Base-by-base conservation (phyloP, 306 rosid genomes). In the Fragaria nilgerrensis region DNA sequence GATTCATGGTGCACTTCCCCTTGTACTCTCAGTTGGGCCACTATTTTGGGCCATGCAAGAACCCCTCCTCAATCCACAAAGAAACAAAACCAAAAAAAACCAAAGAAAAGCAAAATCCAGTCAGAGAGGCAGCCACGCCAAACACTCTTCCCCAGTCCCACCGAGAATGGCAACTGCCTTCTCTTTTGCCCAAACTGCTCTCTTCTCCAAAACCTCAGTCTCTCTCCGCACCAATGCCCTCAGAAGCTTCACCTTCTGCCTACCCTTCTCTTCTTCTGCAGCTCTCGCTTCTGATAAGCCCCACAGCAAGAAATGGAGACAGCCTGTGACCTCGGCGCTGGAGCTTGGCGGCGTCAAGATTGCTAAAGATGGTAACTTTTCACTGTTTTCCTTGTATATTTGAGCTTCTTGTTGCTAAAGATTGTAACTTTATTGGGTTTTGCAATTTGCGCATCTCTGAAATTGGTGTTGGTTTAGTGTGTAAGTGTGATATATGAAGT, bases 291-390 rank as follows among this genome's bases (percentile, higher is more conserved):
- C 83, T 72, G 78, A 58, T 50, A 83, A 73, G 48, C 70, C 81
- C 80, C 84, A 82, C 49, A 72, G 62, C 61, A 89, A 90, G 81
- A 92, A 95, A 82, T 95, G 93, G 96, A 84, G 81, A 41, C 97
- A 81, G 66, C 88, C 93, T 0, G 89, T 90, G 73, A 78, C 83
- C 23, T 89, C 96, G 9, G 87, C 63, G 20, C 75, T 88, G 72
- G 91, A 89, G 23, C 56, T 92, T n/a, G 96, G 97, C 5, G 98
- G 98, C 44, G 82, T 90, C 89, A 88, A 88, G 80, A 76, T 94
- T 79, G 68, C 76, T 22, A 90, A 78, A 79, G 91, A 92, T 79
- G 96, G 98, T 94, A 85, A 58, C 63, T 78, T 6, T 71, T 27
- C 17, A 11, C 5, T 25, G 55, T 44, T 69, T 55, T 43, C 9